phyloP scores from a whole-genome alignment of 768 basidiomycete genomes.

The Auricularia sp. region DNA sequence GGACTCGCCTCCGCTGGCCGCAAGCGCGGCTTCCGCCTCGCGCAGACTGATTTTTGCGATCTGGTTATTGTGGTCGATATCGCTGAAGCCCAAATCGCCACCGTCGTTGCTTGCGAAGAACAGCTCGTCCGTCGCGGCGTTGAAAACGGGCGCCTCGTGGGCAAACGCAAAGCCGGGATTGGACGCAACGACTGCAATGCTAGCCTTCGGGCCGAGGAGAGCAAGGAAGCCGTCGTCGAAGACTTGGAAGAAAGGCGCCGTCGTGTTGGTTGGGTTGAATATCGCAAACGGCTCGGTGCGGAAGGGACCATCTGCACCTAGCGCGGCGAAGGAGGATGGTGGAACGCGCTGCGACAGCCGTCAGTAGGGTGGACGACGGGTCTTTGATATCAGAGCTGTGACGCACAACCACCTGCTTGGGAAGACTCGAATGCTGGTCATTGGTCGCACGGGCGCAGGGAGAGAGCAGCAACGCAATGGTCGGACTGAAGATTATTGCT shows the following conservation, averaged over 20 bases:
- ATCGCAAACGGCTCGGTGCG: conserved; percentile 29
- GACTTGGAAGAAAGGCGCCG: conserved; percentile 51
- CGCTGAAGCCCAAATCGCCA: conserved; percentile 52
- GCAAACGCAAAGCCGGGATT: conserved; percentile 60
- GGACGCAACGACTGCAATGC: conserved; percentile 49
- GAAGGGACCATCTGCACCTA: conserved; percentile 33
- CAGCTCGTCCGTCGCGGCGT: conserved; percentile 54
- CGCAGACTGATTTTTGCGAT: conserved; percentile 53
- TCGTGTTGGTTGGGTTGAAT: conserved; percentile 49
- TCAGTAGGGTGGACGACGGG: too few relatives aligned
- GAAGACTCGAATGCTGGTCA: too few relatives aligned
- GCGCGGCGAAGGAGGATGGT: conserved; percentile 41
- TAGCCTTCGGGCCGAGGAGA: conserved; percentile 48
- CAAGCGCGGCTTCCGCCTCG: conserved; percentile 40
- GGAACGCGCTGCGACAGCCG: not conserved
- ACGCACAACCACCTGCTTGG: too few relatives aligned
- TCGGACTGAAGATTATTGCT: too few relatives aligned
- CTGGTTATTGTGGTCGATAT: conserved; percentile 52
- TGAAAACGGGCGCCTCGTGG: conserved; percentile 69
- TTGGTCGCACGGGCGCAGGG: too few relatives aligned
- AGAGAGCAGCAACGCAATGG: too few relatives aligned
- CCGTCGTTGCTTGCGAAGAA: conserved; percentile 67
- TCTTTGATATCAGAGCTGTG: too few relatives aligned
- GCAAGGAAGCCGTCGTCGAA: conserved; percentile 44
- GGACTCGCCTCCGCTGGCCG: conserved; percentile 21